phyloP scores from a whole-genome alignment of 768 basidiomycete species.

The Pleurotus eryngii region DNA sequence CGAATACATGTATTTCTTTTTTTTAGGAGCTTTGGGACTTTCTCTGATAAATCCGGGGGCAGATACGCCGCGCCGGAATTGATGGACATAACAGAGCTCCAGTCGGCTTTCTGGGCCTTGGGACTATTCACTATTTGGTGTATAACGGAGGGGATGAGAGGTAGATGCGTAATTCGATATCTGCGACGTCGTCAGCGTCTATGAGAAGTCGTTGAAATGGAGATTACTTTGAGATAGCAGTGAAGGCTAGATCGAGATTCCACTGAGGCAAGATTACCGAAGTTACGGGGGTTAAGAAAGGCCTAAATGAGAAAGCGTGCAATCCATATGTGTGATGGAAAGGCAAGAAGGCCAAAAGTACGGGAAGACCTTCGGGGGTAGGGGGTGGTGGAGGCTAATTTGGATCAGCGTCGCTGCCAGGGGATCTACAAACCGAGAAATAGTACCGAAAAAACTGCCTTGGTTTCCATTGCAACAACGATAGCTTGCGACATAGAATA shows the following conservation, averaged over 20 bases:
- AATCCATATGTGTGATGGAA: constrained; percentile 68
- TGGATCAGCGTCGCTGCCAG: not conserved
- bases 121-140: constrained; percentile 66
- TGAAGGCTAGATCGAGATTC: constrained; percentile 49
- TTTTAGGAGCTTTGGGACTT: constrained; percentile 35
- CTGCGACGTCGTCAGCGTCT: constrained; percentile 27
- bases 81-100: constrained; percentile 44
- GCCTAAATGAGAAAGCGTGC: constrained; percentile 47
- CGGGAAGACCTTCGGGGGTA: constrained; percentile 43
- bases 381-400: constrained; percentile 34
- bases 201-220: not conserved
- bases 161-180: constrained; percentile 47
- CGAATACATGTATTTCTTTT: constrained; percentile 28
- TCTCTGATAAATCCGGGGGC: constrained; percentile 48
- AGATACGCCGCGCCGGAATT: constrained; percentile 66
- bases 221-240: constrained; percentile 57
- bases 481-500: constrained; percentile 38
- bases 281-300: constrained; percentile 43
- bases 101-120: constrained; percentile 41
- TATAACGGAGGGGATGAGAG: constrained; percentile 59
- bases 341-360: constrained; percentile 58
- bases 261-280: constrained; percentile 57
- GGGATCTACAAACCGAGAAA: not conserved
- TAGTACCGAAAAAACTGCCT: constrained; percentile 36
- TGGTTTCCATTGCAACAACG: constrained; percentile 23